Conservation (phyloP, 139 green algal species). For the Chlorella sp. region DNA sequence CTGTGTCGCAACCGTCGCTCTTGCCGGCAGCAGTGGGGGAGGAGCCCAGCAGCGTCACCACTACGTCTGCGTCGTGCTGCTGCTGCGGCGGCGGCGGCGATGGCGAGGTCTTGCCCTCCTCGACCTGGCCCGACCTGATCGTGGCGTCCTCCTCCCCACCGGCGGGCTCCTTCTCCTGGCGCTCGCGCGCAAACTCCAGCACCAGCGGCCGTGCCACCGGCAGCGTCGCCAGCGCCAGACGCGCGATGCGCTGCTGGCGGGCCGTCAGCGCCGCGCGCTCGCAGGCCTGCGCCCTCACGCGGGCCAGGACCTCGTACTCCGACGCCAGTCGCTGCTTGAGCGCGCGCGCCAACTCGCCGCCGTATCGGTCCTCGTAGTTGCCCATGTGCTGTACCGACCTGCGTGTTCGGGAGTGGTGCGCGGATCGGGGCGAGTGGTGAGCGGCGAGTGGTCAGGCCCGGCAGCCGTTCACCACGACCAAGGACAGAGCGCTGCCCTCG, state of each 20-base stretch:
- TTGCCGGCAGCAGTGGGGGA: too few species aligned
- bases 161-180: background rate
- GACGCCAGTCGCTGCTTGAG: background rate
- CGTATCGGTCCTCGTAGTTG: background rate
- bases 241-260: background rate
- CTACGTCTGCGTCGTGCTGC: background rate
- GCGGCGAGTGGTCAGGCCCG: too few species aligned
- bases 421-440: too few species aligned
- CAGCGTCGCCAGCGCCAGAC: background rate
- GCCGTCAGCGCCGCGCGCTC: background rate
- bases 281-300: background rate
- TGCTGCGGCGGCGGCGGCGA: background rate
- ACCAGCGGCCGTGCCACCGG: background rate
- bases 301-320: background rate
- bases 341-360: background rate
- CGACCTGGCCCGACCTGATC: background rate
- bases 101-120: background rate
- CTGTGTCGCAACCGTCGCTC: too few species aligned
- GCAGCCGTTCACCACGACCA: too few species aligned
- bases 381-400: background rate
- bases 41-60: too few species aligned
- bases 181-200: background rate
- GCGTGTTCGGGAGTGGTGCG: too few species aligned
- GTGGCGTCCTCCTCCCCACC: too few species aligned
- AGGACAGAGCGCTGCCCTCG: too few species aligned